Base-by-base conservation (phyloP, 805 yeast genomes). In the Sugiyamaella qingdaonensis region DNA sequence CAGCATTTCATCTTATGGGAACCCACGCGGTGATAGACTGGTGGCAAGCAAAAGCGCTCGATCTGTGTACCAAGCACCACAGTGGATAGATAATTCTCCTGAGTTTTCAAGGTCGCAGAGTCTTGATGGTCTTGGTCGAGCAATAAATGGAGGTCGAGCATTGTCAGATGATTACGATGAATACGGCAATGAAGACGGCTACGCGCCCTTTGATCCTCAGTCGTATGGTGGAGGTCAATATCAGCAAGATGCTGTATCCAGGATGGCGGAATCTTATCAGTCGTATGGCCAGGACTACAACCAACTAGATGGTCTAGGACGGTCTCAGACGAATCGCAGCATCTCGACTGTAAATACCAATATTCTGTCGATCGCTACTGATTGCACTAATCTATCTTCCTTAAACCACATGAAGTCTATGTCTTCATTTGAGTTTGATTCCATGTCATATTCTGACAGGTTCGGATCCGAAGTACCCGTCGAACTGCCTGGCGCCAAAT, bases 401-500 rank as follows among this genome's bases (percentile, higher is more conserved):
- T 66, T 76, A 69, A 76, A 80, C 34, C 94, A 87, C 65, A 78
- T 86, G 57, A 86, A 94, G 70, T 96, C 96, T 3, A 86, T 96
- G 0, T 85, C 94, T 57, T 95, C 96, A 1, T n/a, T 42, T 13
- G 13, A 29, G 33, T 31, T 41, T 18, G 29, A 39, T 18, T 42
- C 51, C 2, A 14, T 46, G 10, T 7, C 52, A 13, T 24, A 24
- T 24, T 3, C 3, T 24, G 29, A 24, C 7, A 16, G 41, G 16
- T 16, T 13, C 39, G 39, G 33, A 4, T 10, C 43, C 29, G 63
- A 58, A 43, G 57, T 51, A 9, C 64, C 64, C 4, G 61, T 57
- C 11, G 50, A 51, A 3, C 56, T 61, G 2, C 64, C 64, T 9
- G 54, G 52, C 48, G 53, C 55, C 4, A 46, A 49, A 21, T 11